phyloP scores from a whole-genome alignment of 768 basidiomycete genomes.

The Cytidiella melzeri region DNA sequence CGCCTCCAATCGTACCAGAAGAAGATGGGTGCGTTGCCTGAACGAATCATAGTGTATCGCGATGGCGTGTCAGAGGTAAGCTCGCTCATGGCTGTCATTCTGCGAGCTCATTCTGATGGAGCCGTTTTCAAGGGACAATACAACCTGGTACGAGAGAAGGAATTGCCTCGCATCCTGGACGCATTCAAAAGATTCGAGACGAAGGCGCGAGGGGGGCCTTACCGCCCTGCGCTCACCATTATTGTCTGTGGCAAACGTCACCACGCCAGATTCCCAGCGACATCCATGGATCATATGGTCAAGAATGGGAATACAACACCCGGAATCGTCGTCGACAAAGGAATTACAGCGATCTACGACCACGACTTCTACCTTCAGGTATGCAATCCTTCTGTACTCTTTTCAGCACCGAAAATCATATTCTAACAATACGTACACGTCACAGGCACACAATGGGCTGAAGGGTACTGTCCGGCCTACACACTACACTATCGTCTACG shows the following conservation, averaged over 20 bases:
- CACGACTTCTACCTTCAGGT: constrained; percentile 30
- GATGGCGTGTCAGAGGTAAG: constrained; percentile 79
- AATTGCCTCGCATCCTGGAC: constrained; percentile 54
- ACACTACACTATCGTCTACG: constrained; percentile 76
- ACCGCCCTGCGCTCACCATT: constrained; percentile 62
- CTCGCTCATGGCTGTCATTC: constrained; percentile 1
- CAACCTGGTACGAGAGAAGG: constrained; percentile 48
- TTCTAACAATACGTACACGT: constrained; percentile 27
- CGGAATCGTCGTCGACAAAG: constrained; percentile 77
- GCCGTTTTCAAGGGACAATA: constrained; percentile 58
- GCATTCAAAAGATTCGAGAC: constrained; percentile 52
- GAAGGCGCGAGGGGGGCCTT: constrained; percentile 35
- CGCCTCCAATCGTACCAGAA: constrained; percentile 52
- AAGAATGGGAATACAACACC: constrained; percentile 72
- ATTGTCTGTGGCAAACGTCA: constrained; percentile 76
- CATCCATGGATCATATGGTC: constrained; percentile 42
- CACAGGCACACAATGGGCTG: constrained; percentile 69
- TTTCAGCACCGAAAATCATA: background rate
- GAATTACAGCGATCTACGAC: constrained; percentile 47
- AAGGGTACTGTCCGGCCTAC: constrained; percentile 69
- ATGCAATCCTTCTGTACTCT: background rate
- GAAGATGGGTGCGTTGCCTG: constrained; percentile 49
- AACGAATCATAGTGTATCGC: constrained; percentile 66
- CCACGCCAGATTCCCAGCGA: constrained; percentile 58
- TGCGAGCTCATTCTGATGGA: background rate